phyloP scores from a whole-genome alignment of 495 filamentous ascomycete genomes.

The Aspergillus indologenus region DNA sequence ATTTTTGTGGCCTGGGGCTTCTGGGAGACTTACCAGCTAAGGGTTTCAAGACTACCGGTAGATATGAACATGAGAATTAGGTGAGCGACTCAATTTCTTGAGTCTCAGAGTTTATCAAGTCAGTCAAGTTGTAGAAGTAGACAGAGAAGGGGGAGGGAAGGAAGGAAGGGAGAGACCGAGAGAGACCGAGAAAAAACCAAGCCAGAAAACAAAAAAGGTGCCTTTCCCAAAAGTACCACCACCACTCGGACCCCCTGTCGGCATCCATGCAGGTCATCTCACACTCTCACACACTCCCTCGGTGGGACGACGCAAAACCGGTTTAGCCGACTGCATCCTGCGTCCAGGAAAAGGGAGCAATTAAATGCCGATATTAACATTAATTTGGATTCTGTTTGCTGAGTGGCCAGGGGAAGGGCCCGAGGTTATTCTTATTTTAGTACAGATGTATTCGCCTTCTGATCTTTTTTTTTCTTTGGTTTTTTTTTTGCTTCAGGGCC shows the following conservation, averaged over 20 bases:
- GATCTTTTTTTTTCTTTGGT: too few relatives aligned
- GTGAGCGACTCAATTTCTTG: too few relatives aligned
- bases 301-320: constrained; percentile 13
- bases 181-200: constrained; percentile 8
- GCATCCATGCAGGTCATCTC: constrained; percentile 18
- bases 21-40: too few relatives aligned
- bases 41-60: too few relatives aligned
- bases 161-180: too few relatives aligned
- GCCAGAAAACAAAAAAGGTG: constrained; percentile 12
- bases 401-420: background rate
- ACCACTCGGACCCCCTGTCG: constrained; percentile 17
- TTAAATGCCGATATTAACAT: background rate
- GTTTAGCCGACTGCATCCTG: constrained; percentile 2
- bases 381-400: background rate
- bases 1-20: background rate
- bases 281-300: constrained; percentile 7
- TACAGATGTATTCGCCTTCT: too few relatives aligned
- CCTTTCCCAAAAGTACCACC: background rate
- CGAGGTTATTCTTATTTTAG: background rate
- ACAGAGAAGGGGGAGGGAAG: background rate
- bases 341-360: background rate
- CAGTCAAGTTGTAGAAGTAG: too few relatives aligned
- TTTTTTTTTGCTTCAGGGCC: too few relatives aligned
- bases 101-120: too few relatives aligned
- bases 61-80: too few relatives aligned